These are phyloP conservation scores for Auricularia sp. DNA, from an alignment of 768 basidiomycete species.

Conservation along the genomic window DNA sequence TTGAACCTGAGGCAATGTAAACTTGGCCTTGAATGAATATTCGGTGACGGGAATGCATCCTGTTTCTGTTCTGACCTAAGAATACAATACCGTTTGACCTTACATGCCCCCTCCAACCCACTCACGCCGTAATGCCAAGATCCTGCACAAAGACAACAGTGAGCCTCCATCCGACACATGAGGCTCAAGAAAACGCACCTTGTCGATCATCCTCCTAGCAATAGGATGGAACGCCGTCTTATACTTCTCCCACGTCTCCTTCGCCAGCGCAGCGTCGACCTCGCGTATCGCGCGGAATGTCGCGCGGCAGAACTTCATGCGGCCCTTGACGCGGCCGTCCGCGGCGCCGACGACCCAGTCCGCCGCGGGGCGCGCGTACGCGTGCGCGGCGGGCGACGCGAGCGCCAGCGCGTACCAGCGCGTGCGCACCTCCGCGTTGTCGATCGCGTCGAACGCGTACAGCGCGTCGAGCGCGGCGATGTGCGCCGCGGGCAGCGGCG, in stretches of 20 bases:
- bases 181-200: slow-evolving; percentile 30
- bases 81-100: no score
- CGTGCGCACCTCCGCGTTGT: slow-evolving; percentile 68
- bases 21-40: no score
- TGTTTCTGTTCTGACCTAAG: no score
- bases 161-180: no score
- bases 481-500: slow-evolving; percentile 49
- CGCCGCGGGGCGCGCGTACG: slow-evolving; percentile 43
- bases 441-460: slow-evolving; percentile 42
- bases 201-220: slow-evolving; percentile 63
- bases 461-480: slow-evolving; percentile 45
- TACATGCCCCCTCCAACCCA: no score
- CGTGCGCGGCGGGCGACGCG: slow-evolving; percentile 33
- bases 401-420: slow-evolving; percentile 71
- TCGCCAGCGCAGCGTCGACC: slow-evolving; percentile 45
- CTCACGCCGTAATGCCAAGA: background rate
- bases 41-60: no score
- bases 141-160: background rate
- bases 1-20: no score
- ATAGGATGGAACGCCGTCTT: slow-evolving; percentile 65
- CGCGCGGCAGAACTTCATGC: slow-evolving; percentile 81
- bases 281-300: slow-evolving; percentile 42
- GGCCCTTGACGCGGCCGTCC: slow-evolving; percentile 42
- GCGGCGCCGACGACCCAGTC: slow-evolving; percentile 59
- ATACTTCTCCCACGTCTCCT: slow-evolving; percentile 34